Evolutionary conservation across 2,329 filamentous ascomycete species (phyloP).

Genomic region (Moelleriella libera): DNA sequence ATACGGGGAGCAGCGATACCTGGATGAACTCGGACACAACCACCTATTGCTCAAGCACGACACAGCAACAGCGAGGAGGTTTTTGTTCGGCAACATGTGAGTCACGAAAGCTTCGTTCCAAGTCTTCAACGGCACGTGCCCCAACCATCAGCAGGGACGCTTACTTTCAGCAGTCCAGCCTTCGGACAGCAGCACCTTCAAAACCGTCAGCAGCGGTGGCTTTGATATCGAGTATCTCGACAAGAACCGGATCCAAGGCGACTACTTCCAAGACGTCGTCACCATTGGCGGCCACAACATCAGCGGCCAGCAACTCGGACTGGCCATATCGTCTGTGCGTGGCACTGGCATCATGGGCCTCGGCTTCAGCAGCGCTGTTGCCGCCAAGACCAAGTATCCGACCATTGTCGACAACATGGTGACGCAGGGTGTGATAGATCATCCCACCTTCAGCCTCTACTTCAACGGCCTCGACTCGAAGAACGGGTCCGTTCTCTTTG

Average conservation of each 20-base stretch:
- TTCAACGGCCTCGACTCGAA: constrained; percentile 49
- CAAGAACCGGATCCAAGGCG: constrained; percentile 34
- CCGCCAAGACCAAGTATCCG: constrained; percentile 27
- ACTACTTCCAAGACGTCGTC: constrained; percentile 44
- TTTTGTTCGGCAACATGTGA: constrained; percentile 1
- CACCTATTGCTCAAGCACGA: constrained; percentile 37
- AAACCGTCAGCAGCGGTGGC: constrained; percentile 22
- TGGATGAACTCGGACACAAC: constrained; percentile 48
- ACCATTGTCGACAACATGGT: constrained; percentile 54
- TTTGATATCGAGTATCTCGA: constrained; percentile 51
- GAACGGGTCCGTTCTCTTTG: constrained; percentile 61
- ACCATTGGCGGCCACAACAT: constrained; percentile 32
- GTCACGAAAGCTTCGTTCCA: neutral
- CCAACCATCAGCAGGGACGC: neutral
- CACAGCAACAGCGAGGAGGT: constrained; percentile 10
- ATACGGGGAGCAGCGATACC: constrained; percentile 50
- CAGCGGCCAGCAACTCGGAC: constrained; percentile 38
- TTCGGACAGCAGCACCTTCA: constrained; percentile 31
- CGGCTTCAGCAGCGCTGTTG: constrained; percentile 38
- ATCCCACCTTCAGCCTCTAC: constrained; percentile 56
- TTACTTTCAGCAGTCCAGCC: constrained; percentile 18
- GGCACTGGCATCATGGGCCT: constrained; percentile 44
- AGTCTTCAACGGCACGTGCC: neutral
- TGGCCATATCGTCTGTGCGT: constrained; percentile 32
- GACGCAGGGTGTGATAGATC: constrained; percentile 44